Conservation (phyloP, 345 rosid species). For the Hypericum androsaemum region DNA sequence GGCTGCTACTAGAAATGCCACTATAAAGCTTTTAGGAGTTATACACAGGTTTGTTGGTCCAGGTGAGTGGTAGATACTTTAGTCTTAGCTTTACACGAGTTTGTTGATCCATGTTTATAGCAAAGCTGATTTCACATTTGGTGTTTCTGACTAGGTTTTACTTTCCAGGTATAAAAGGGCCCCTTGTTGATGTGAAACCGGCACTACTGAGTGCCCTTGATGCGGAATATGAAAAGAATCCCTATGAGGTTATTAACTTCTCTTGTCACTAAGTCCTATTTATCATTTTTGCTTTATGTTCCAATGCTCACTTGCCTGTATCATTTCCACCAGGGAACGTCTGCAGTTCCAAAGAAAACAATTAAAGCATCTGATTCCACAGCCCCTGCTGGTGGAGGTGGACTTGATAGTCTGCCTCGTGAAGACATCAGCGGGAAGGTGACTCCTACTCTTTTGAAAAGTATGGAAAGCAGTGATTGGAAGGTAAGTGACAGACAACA, state of each 20-base stretch:
- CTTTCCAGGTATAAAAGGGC: conserved; percentile 77
- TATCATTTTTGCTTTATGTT: conserved; percentile 2
- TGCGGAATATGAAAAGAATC: conserved; percentile 86
- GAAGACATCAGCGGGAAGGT: conserved; percentile 94
- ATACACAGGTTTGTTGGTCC: conserved; percentile 94
- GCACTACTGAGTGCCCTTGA: conserved; percentile 95
- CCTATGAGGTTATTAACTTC: conserved; percentile 58
- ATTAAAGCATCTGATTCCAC: conserved; percentile 54
- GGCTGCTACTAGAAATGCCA: conserved; percentile 97
- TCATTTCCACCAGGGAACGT: conserved; percentile 47
- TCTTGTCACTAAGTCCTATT: neutral
- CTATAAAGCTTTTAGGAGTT: conserved; percentile 90
- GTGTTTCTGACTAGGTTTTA: neutral
- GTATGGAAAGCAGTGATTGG: conserved; percentile 97
- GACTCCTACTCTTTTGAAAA: conserved; percentile 67
- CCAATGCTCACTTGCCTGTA: conserved; percentile 11
- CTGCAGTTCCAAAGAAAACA: conserved; percentile 61
- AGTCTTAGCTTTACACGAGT: neutral
- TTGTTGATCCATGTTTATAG: too few relatives aligned
- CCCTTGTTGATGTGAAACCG: conserved; percentile 90
- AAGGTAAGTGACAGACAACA: conserved; percentile 39
- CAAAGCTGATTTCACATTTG: conserved; percentile 7
- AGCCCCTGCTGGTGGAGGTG: conserved; percentile 44
- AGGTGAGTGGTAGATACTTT: conserved; percentile 36
- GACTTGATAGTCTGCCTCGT: conserved; percentile 81